A percentile compares a stretch with the other conserved stretches of the same genome.
Evolutionary conservation across 139 green algal genomes (phyloP).

Genomic region (Coccomyxa sp.): DNA sequence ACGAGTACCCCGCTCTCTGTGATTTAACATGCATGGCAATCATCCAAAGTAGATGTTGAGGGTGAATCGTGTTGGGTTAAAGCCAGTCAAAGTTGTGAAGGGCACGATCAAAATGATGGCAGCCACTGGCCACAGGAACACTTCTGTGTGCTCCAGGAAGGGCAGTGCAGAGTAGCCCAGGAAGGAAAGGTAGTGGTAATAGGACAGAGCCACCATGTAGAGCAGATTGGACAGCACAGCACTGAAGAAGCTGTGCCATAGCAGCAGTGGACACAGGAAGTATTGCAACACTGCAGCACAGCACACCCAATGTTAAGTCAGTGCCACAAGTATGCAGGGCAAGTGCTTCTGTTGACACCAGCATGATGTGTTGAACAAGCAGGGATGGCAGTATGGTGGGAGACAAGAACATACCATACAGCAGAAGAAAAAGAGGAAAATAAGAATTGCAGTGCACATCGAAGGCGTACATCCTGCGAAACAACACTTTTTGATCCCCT

Average conservation of each 20-base stretch:
- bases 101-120: slow-evolving; percentile 59
- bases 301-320: not conserved
- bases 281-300: slow-evolving; percentile 70
- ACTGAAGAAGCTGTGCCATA: slow-evolving; percentile 56
- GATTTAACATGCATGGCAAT: not conserved
- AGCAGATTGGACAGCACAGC: slow-evolving; percentile 61
- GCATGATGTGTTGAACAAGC: not conserved
- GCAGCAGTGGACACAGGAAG: slow-evolving; percentile 71
- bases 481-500: not conserved
- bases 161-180: slow-evolving; percentile 88
- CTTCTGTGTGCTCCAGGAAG: slow-evolving; percentile 83
- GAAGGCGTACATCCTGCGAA: slow-evolving; percentile 89
- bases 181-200: slow-evolving; percentile 97
- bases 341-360: no score
- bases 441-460: slow-evolving; percentile 99
- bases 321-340: no score
- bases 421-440: slow-evolving; percentile 85
- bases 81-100: slow-evolving; percentile 59
- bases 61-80: slow-evolving; percentile 76
- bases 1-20: no score
- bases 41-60: slow-evolving; percentile 66
- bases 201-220: slow-evolving; percentile 61
- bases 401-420: slow-evolving; percentile 59
- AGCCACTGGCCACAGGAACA: slow-evolving; percentile 87
- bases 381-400: not conserved